Base-by-base conservation (phyloP, 169 alveolate species). In the Eimeria tenella region DNA sequence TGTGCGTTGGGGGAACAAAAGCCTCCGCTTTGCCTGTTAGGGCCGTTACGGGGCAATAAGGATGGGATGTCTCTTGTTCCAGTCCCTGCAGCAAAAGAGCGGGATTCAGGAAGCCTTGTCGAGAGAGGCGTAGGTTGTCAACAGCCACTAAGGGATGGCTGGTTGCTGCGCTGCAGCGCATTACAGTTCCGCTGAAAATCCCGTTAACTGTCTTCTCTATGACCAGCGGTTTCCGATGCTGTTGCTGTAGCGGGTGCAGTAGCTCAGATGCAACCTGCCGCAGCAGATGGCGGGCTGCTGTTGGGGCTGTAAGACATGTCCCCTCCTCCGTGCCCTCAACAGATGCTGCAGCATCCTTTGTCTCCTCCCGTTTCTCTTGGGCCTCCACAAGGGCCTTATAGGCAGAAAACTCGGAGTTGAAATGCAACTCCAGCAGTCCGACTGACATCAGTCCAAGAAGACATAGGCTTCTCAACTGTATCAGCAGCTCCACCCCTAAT, bases 31-130 rank as follows among this genome's bases (percentile, higher is more conserved):
- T 68, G 31, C 77, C 77, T 7, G 49, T 68, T 17, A 68, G 77
- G 31, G 77, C 49, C 77, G 11, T 15, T 23, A 68, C 77, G 1
- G 77, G 77, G 31, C 42, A 68, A 23, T 68, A 68, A 10, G 77
- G 77, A 68, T 68, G 77, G 1, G n/a, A 10, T 68, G 77, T 17
- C 31, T 68, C 77, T n/a, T 68, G 49, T n/a, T n/a, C 77, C 13
- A 68, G 31, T 10, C 77, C 77, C 9, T n/a, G 77, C 31, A 68
- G 31, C n/a, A 68, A 23, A 11, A 13, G 77, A 15, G 77, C n/a
- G 13, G 77, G 77, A n/a, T 68, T 68, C 13, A 68, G 77, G 31
- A 68, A 68, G 77, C 77, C 77, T n/a, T 68, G 77, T 11, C 77
- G 0, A 0, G 77, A 68, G 31, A 68, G 77, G n/a, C 77, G 49